Evolutionary conservation across 129 eudicot species (phyloP), one percentile per base, ranked within the genome.

Genomic region (Tagetes patula): DNA sequence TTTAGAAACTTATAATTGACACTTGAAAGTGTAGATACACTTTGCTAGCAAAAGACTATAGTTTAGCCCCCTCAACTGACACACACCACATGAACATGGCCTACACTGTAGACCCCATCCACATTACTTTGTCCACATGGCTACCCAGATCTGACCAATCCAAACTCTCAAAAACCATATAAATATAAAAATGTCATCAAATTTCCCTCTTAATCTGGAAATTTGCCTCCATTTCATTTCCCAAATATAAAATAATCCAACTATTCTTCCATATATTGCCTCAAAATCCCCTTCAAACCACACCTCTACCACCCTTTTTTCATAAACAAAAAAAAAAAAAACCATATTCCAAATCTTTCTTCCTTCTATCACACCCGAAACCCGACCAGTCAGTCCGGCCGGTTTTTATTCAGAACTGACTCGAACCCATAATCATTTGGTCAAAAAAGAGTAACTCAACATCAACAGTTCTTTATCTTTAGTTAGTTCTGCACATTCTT

Each of bases 61-160:
- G 64, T 69, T 67, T 56, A 76, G 62, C 69, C 63, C 39, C 80
- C 67, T 80, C 82, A 78, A 33, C 93, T 89, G 96, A 90, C 89
- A 85, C 81, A 75, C 82, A 73, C 87, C 94, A 90, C 94, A 90
- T 87, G 96, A 72, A 73, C 77, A 77, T 80, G 74, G 79, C 77
- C 85, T 20, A 20, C 27, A 82, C 65, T 75, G 5, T 40, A 76
- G 85, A 82, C 89, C 90, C 87, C 76, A 74, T 84, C 83, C 80
- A 71, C 96, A 86, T 86, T 81, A 81, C 82, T 84, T 84, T 86
- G 91, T 86, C 86, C 92, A 85, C 91, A 90, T 84, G 91, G 63
- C 56, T 71, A 78, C 65, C 69, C 81, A 81, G 53, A 62, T 46
- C 74, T 74, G 73, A 72, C 84, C 79, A 80, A 76, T 71, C 79